These are phyloP conservation scores for Kwoniella pini DNA, from an alignment of 768 basidiomycete genomes.

Conservation along the genomic window DNA sequence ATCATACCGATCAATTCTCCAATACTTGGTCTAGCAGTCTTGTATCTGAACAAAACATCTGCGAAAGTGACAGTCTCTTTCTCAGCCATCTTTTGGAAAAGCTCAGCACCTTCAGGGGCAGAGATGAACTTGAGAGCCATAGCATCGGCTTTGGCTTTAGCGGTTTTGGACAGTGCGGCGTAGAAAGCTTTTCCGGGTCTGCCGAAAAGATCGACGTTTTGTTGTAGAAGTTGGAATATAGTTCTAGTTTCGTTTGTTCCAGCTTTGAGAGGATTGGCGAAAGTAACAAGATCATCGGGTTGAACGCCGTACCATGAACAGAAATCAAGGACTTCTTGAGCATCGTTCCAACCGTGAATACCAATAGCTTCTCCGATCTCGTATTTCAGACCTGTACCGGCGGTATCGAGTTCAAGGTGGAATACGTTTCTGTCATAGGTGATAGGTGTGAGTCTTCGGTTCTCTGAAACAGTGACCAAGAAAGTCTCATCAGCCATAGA, in stretches of 20 bases:
- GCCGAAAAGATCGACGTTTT: slow-evolving; percentile 95
- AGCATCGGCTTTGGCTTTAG: slow-evolving; percentile 68
- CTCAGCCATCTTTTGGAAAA: slow-evolving; percentile 94
- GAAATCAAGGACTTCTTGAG: slow-evolving; percentile 80
- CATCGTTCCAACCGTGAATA: slow-evolving; percentile 97
- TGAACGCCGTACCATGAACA: slow-evolving; percentile 89
- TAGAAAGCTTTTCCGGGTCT: slow-evolving; percentile 96
- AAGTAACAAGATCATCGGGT: slow-evolving; percentile 73
- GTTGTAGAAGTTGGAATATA: slow-evolving; percentile 91
- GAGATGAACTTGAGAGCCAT: slow-evolving; percentile 88
- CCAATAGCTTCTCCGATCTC: slow-evolving; percentile 95
- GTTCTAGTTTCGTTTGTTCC: slow-evolving; percentile 87
- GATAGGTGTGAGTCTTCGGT: slow-evolving; percentile 86
- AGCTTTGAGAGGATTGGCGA: slow-evolving; percentile 64
- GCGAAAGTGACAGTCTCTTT: slow-evolving; percentile 93
- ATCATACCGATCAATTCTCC: slow-evolving; percentile 83
- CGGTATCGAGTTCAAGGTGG: slow-evolving; percentile 93
- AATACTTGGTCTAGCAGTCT: slow-evolving; percentile 75
- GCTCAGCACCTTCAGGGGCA: slow-evolving; percentile 81
- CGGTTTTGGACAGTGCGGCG: slow-evolving; percentile 76
- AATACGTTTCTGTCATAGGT: slow-evolving; percentile 99
- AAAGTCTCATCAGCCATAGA: slow-evolving; percentile 85
- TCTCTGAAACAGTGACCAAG: slow-evolving; percentile 90
- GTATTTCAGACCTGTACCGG: slow-evolving; percentile 90
- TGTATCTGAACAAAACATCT: slow-evolving; percentile 75